These are phyloP conservation scores for Mycena kentingensis DNA, from an alignment of 768 basidiomycete genomes.

Conservation along the genomic window DNA sequence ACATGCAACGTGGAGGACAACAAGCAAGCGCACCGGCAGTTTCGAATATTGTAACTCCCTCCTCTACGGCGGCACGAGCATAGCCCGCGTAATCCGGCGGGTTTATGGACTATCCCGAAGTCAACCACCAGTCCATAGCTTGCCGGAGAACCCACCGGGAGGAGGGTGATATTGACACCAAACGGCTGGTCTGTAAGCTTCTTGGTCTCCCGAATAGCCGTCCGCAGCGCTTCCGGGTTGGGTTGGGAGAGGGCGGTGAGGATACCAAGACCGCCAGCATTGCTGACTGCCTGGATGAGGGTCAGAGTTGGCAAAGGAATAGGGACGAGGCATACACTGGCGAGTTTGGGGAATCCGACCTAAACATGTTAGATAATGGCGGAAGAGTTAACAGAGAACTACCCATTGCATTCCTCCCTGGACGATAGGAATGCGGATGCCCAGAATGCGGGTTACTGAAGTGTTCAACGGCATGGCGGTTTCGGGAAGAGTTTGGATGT, in stretches of 20 bases:
- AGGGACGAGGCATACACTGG: no score
- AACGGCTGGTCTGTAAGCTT: constrained; percentile 73
- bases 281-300: constrained; percentile 65
- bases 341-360: constrained; percentile 72
- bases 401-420: constrained; percentile 86
- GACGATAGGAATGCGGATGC: neutral
- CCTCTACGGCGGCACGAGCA: constrained; percentile 78
- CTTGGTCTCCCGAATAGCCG: constrained; percentile 78
- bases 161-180: constrained; percentile 84
- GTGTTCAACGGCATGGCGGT: neutral
- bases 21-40: constrained; percentile 58
- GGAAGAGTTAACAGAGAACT: no score
- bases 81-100: constrained; percentile 91
- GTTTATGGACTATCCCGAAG: no score
- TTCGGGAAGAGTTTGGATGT: neutral
- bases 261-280: constrained; percentile 83
- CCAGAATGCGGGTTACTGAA: neutral
- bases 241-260: constrained; percentile 90
- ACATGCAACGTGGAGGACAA: neutral
- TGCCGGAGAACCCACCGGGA: no score
- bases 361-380: no score
- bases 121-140: no score
- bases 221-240: constrained; percentile 74
- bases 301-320: no score
- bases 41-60: constrained; percentile 88